Evolutionary conservation across 2,329 filamentous ascomycete genomes (phyloP), one percentile per base, ranked within the genome.

Genomic region (Simplicillium aogashimaense): DNA sequence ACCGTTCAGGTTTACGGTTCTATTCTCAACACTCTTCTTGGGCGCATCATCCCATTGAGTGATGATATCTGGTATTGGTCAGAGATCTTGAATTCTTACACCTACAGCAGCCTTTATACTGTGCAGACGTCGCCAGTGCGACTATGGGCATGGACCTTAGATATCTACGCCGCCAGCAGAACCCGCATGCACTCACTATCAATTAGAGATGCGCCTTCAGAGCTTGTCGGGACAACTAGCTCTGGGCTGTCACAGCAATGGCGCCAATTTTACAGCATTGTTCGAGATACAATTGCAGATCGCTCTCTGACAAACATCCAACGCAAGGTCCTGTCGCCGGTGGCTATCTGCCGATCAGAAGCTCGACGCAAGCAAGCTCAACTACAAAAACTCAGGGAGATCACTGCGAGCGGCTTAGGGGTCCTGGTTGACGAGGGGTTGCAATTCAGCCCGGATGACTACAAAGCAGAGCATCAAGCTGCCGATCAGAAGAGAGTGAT

Each of bases 1-100:
- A 86, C 89, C 0, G 78, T 89, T n/a, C 90, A 95, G 55, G 81
- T 83, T 1, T 94, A 95, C 53, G 90, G 90, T 4, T 66, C 86
- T 37, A 73, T 94, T 32, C 67, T 95, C 49, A 80, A 81, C 50
- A 79, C 76, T 0, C 71, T 97, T 3, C 64, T 95, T 10, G 83
- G 90, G 41, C 83, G 92, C 51, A 94, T 88, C 10, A 79, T 90
- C 10, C 82, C 83, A 0, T 63, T 98, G 14, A 85, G 80, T 51
- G 81, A 95, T 48, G 88, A 95, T 50, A 81, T 95, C 17, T 89
- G 83, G 78, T 97, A 97, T 59, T 98, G 92, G 92, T 86, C 95
- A 54, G 84, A 92, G 49, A 75, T 95, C 2, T 65, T 95, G 25
- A 76, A 78, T 9, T 94, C 86, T 1, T 82, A 86, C 50, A 72